Evolutionary conservation across 2,329 filamentous ascomycete genomes (phyloP).

Genomic region (Thielaviopsis populi): DNA sequence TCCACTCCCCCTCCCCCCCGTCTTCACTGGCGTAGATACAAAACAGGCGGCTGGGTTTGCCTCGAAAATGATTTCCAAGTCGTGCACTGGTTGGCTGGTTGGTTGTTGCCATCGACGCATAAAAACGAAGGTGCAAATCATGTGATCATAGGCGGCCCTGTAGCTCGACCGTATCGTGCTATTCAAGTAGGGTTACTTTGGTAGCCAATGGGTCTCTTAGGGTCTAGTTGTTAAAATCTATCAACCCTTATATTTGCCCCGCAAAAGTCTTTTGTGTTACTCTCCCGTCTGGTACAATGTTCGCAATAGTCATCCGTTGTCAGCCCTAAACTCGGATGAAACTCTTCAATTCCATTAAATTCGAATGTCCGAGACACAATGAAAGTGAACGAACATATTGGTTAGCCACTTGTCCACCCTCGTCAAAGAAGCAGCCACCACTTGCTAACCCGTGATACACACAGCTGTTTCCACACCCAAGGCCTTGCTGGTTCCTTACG

Average conservation of each 20-base stretch:
- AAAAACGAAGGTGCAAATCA: background rate
- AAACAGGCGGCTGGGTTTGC: background rate
- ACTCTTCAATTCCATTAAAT: background rate
- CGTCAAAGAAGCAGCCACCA: background rate
- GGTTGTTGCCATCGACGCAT: too few species aligned
- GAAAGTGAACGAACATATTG: slow-evolving; percentile 32
- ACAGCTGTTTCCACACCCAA: slow-evolving; percentile 51
- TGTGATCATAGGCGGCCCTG: too few species aligned
- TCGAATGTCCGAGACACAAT: slow-evolving; percentile 22
- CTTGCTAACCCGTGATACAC: background rate
- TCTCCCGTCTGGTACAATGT: background rate
- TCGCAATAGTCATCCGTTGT: background rate
- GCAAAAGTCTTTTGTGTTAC: background rate
- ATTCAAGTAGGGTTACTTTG: background rate
- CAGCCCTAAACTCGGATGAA: background rate
- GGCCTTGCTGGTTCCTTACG: slow-evolving; percentile 72
- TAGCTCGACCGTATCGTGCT: too few species aligned
- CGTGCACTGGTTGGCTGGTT: background rate
- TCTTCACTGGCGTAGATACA: background rate
- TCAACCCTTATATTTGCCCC: background rate
- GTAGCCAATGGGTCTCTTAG: background rate
- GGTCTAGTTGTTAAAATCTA: background rate
- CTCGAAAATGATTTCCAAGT: background rate
- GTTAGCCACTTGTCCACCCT: slow-evolving; percentile 21
- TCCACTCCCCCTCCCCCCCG: background rate